Percentiles rank a stretch among this genome's conserved stretches.
These are phyloP conservation scores for Scytalidium lignicola DNA, from an alignment of 2,329 filamentous ascomycete genomes.

Conservation along the genomic window DNA sequence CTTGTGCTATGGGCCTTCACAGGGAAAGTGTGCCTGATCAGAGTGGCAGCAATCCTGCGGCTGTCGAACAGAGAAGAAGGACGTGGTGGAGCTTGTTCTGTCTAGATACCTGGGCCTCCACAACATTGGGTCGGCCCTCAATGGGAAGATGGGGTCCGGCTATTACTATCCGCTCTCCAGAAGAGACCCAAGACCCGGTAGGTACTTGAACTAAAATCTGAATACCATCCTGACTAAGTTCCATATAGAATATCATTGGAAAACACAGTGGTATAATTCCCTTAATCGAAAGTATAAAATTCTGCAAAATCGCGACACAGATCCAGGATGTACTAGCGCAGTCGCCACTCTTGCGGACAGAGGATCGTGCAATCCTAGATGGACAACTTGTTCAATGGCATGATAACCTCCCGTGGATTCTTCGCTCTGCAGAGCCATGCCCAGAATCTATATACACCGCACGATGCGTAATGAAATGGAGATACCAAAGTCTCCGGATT, in stretches of 20 bases:
- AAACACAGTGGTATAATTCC: conserved; percentile 64
- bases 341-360: conserved; percentile 59
- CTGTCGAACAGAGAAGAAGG: conserved; percentile 56
- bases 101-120: conserved; percentile 69
- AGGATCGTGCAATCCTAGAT: conserved; percentile 64
- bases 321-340: conserved; percentile 73
- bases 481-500: conserved; percentile 73
- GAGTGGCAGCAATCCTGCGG: conserved; percentile 23
- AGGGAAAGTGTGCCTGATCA: conserved; percentile 47
- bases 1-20: conserved; percentile 68
- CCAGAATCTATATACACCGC: conserved; percentile 66
- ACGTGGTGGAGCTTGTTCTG: conserved; percentile 75
- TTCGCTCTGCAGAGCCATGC: conserved; percentile 60
- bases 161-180: conserved; percentile 61
- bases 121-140: conserved; percentile 65
- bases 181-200: conserved; percentile 30
- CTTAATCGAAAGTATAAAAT: conserved; percentile 70
- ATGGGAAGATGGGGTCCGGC: conserved; percentile 62
- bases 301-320: conserved; percentile 72
- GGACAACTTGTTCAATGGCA: conserved; percentile 68
- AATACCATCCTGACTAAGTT: conserved; percentile 6
- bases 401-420: conserved; percentile 61
- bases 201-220: conserved; percentile 5
- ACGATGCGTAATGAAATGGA: conserved; percentile 74
- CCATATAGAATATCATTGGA: conserved; percentile 38